Percentiles rank a stretch among this genome's conserved stretches.
Evolutionary conservation across 345 rosid genomes (phyloP).

Genomic region (Melastoma malabathricum): DNA sequence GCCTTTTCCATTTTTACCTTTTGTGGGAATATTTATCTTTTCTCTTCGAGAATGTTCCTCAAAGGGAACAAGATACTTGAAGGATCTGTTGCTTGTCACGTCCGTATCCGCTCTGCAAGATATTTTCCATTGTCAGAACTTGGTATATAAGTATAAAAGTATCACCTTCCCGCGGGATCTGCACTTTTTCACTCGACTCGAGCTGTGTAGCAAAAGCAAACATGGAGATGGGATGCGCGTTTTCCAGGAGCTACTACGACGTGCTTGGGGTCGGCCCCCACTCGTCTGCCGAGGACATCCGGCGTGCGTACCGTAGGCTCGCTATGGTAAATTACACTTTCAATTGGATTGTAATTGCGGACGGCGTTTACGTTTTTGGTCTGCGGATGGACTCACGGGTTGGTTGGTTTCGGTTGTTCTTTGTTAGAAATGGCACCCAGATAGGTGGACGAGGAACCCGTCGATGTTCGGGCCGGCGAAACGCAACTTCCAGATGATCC

Average conservation of each 20-base stretch:
- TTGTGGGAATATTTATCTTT: too few relatives aligned
- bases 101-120: too few relatives aligned
- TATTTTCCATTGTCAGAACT: too few relatives aligned
- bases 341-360: neutral
- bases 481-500: conserved; percentile 45
- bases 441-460: conserved; percentile 33
- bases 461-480: conserved; percentile 32
- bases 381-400: neutral
- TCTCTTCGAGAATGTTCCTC: too few relatives aligned
- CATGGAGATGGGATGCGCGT: conserved; percentile 7
- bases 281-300: conserved; percentile 32
- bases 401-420: conserved; percentile 2
- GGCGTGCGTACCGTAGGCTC: conserved; percentile 44
- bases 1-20: too few relatives aligned
- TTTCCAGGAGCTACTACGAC: conserved; percentile 22
- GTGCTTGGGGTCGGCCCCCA: conserved; percentile 29
- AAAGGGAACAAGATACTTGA: too few relatives aligned
- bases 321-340: conserved; percentile 32
- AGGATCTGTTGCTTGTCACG: too few relatives aligned
- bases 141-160: too few relatives aligned
- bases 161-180: too few relatives aligned
- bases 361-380: too few relatives aligned
- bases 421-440: conserved; percentile 61
- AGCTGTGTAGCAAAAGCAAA: too few relatives aligned
- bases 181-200: too few relatives aligned